Conservation (phyloP, 805 yeast species). For the Candida broadrunensis region DNA sequence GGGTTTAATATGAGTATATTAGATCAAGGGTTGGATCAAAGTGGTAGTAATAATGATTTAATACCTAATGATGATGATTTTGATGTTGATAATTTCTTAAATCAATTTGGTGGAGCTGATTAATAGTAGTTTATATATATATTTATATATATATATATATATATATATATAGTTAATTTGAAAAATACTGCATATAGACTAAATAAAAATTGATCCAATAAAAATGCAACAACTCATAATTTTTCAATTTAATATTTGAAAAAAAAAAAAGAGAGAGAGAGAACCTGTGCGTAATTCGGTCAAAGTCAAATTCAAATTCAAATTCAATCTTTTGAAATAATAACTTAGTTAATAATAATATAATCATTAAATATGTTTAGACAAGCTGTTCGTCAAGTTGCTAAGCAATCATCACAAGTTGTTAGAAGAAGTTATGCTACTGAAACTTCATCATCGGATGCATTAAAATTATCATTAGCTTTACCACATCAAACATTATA, state of each 20-base stretch:
- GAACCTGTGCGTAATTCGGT: background rate
- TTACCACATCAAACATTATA: slow-evolving; percentile 80
- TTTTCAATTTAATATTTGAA: no score
- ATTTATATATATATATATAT: background rate
- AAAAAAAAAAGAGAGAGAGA: no score
- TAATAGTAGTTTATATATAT: slow-evolving; percentile 4
- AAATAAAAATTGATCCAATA: slow-evolving; percentile 31
- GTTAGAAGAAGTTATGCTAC: slow-evolving; percentile 90
- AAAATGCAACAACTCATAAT: no score
- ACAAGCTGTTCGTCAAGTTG: slow-evolving; percentile 59
- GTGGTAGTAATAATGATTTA: slow-evolving; percentile 12
- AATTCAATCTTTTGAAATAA: background rate
- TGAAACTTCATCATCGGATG: slow-evolving; percentile 59
- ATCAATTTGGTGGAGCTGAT: slow-evolving; percentile 39
- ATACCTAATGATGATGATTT: slow-evolving; percentile 36
- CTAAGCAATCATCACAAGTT: slow-evolving; percentile 53
- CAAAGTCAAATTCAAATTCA: background rate
- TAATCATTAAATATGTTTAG: slow-evolving; percentile 47
- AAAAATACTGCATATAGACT: no score
- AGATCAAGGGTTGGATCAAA: slow-evolving; percentile 28
- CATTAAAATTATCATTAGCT: slow-evolving; percentile 83
- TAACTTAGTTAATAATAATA: background rate
- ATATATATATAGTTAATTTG: no score
- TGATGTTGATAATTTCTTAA: slow-evolving; percentile 43
- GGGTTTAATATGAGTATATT: slow-evolving; percentile 40